Evolutionary conservation across 2,329 filamentous ascomycete genomes (phyloP).

Genomic region (Fusarium anguioides): DNA sequence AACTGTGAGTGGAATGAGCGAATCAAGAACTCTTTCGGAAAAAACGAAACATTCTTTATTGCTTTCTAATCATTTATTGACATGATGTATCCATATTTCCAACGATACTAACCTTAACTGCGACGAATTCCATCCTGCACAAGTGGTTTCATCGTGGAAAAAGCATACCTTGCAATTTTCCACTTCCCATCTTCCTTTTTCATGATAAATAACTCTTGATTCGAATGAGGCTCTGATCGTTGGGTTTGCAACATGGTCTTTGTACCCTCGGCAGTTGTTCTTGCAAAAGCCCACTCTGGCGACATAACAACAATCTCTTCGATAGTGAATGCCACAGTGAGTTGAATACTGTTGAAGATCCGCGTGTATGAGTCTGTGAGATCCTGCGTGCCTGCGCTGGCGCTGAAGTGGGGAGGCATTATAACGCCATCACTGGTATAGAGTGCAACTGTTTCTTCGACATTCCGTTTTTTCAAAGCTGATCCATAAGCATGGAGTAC

Average conservation of each 20-base stretch:
- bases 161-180: not conserved
- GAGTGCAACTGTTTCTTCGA: not conserved
- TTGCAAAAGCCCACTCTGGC: not conserved
- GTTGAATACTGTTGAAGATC: not conserved
- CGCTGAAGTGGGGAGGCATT: not conserved
- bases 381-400: not conserved
- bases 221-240: not conserved
- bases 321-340: accelerated
- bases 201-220: not conserved
- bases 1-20: not conserved
- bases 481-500: not conserved
- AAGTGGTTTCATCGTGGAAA: not conserved
- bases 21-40: too few species aligned
- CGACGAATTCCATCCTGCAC: not conserved
- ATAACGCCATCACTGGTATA: not conserved
- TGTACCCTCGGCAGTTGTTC: not conserved
- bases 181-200: not conserved
- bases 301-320: not conserved
- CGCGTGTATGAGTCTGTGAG: accelerated
- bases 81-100: not conserved
- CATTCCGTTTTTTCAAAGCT: not conserved
- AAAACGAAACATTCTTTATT: too few species aligned
- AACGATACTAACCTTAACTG: not conserved
- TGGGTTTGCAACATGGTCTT: not conserved
- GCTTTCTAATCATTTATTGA: too few species aligned